Evolutionary conservation across 23 red algal genomes (phyloP).

Genomic region (Gracilaria vermiculophylla): DNA sequence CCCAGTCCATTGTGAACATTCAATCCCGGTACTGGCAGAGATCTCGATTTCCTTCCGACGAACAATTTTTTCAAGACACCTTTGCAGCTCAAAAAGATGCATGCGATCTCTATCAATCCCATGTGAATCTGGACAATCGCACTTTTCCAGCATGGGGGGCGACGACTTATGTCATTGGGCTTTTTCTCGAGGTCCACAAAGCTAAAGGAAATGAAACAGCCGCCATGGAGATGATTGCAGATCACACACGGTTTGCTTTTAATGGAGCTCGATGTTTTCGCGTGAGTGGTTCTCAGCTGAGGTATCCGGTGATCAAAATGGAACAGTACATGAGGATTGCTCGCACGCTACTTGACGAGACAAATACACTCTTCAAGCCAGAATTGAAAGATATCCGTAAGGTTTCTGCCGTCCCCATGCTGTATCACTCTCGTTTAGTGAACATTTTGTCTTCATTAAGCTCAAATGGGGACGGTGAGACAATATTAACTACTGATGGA

Average conservation of each 20-base stretch:
- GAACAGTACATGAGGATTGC: not conserved
- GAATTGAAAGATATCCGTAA: not conserved
- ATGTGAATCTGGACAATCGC: not conserved
- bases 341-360: not conserved
- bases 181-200: not conserved
- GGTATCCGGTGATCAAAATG: not conserved
- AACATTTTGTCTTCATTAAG: not conserved
- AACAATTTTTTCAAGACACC: constrained; percentile 2
- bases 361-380: not conserved
- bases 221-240: not conserved
- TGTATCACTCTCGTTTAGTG: not conserved
- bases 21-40: constrained; percentile 10
- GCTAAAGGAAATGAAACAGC: constrained; percentile 6
- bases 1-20: constrained; percentile 7
- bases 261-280: constrained; percentile 8
- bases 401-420: not conserved
- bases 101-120: not conserved
- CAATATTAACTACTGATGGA: not conserved
- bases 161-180: constrained; percentile 8
- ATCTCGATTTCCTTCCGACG: constrained; percentile 12
- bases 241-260: not conserved
- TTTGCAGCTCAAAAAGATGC: constrained; percentile 4
- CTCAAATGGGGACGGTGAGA: not conserved
- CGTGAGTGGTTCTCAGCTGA: not conserved
- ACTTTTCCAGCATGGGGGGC: constrained; percentile 3